Evolutionary conservation across 768 basidiomycete species (phyloP).

Genomic region (Rhodotorula paludigena): DNA sequence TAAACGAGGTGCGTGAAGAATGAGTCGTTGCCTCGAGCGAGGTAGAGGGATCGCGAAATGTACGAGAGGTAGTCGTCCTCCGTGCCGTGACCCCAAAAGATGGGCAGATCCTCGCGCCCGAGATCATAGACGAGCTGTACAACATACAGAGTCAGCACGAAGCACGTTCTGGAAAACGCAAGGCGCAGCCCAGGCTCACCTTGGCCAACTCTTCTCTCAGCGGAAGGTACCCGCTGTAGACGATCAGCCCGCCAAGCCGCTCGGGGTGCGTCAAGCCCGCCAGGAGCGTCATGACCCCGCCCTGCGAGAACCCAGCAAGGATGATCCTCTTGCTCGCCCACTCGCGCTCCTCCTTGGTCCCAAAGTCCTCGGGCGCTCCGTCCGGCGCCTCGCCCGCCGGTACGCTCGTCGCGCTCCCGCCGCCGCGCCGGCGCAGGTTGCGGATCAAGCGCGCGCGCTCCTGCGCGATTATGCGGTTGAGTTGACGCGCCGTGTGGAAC

Average conservation of each 20-base stretch:
- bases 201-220: slow-evolving; percentile 10
- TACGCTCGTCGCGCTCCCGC: neutral
- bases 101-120: slow-evolving; percentile 8
- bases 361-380: neutral
- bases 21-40: too few relatives aligned
- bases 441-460: slow-evolving; percentile 26
- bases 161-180: fast-evolving
- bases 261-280: slow-evolving; percentile 19
- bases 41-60: neutral
- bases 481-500: slow-evolving; percentile 8
- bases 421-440: neutral
- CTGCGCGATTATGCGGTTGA: slow-evolving; percentile 23
- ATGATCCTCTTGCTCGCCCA: slow-evolving; percentile 26
- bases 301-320: slow-evolving; percentile 22
- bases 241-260: slow-evolving; percentile 12
- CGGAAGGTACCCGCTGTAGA: slow-evolving; percentile 21
- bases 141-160: neutral
- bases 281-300: slow-evolving; percentile 10
- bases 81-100: slow-evolving; percentile 34
- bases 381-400: neutral
- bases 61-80: slow-evolving; percentile 17
- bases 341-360: slow-evolving; percentile 13
- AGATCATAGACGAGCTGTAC: slow-evolving; percentile 23
- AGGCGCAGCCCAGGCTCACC: neutral
- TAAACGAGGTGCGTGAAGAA: neutral